Evolutionary conservation across 2,329 filamentous ascomycete species (phyloP).

Genomic region (Delphinella strobiligena): DNA sequence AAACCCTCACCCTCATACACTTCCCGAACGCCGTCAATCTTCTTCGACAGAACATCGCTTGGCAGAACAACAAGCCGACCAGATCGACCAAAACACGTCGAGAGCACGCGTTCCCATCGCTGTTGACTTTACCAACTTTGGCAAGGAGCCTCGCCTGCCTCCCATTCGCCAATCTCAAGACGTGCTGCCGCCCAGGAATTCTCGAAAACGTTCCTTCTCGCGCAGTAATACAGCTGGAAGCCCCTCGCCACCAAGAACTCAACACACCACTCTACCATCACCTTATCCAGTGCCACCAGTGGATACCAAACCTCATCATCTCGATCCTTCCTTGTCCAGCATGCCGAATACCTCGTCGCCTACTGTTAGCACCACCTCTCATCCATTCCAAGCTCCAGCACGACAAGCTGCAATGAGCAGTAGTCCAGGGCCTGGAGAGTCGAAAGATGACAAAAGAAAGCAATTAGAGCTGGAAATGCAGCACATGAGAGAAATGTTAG

Average conservation of each 20-base stretch:
- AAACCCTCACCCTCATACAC: conserved; percentile 1
- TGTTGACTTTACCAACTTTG: conserved; percentile 23
- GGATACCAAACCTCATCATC: conserved; percentile 15
- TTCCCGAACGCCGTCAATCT: background rate
- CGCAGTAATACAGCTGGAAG: conserved; percentile 34
- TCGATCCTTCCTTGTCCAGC: conserved; percentile 25
- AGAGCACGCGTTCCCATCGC: conserved; percentile 6
- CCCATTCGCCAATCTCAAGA: conserved; percentile 10
- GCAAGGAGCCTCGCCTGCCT: conserved; percentile 4
- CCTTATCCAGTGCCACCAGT: conserved; percentile 13
- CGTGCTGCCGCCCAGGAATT: conserved; percentile 10
- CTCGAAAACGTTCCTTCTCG: conserved; percentile 57
- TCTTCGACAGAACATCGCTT: too few relatives aligned
- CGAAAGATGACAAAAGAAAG: conserved; percentile 45
- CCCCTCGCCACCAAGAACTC: background rate
- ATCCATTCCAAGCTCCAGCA: conserved; percentile 17
- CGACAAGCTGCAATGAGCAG: conserved; percentile 22
- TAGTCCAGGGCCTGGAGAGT: conserved; percentile 21
- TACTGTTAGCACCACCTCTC: background rate
- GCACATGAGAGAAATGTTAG: conserved; percentile 59
- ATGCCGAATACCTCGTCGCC: background rate
- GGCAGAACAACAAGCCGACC: conserved; percentile 8
- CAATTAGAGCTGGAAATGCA: conserved; percentile 63
- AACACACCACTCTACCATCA: conserved; percentile 9
- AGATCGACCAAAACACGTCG: too few relatives aligned